These are phyloP conservation scores for Rhizophagus prolifer DNA, from an alignment of 192 early-diverging fungal species.

Conservation along the genomic window DNA sequence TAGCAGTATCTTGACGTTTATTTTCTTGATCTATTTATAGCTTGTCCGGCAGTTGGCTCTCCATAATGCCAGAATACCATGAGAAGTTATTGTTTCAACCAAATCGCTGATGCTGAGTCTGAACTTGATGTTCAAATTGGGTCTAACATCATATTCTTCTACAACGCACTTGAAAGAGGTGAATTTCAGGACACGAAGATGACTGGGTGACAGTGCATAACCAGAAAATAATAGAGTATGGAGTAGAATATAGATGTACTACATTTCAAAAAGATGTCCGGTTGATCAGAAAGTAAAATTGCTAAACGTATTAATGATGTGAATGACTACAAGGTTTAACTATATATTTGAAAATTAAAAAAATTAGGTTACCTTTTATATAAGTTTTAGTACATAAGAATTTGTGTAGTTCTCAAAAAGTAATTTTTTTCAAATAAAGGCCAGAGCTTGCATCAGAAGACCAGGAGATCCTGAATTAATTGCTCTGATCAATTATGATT, in stretches of 20 bases:
- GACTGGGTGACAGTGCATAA: neutral
- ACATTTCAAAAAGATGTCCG: constrained; percentile 9
- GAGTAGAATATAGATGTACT: neutral
- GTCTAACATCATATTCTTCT: constrained; percentile 11
- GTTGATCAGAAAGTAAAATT: neutral
- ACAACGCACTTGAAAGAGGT: neutral
- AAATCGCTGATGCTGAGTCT: neutral
- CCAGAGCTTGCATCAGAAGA: too few species aligned
- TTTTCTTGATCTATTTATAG: constrained; percentile 6
- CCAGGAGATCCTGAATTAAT: too few species aligned
- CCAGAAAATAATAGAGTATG: constrained; percentile 15
- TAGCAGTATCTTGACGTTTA: neutral
- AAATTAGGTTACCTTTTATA: neutral
- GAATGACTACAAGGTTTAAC: too few species aligned
- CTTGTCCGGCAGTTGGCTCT: neutral
- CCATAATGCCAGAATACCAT: too few species aligned
- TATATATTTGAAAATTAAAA: too few species aligned
- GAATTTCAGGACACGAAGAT: neutral
- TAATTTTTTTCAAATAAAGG: too few species aligned
- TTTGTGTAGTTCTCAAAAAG: too few species aligned
- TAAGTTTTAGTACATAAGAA: too few species aligned
- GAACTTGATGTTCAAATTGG: constrained; percentile 3
- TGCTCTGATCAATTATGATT: neutral
- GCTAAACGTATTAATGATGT: too few species aligned
- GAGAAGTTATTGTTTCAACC: neutral